Conservation (phyloP, 192 early-diverging fungal species). For the Jimgerdemannia flammicorona region DNA sequence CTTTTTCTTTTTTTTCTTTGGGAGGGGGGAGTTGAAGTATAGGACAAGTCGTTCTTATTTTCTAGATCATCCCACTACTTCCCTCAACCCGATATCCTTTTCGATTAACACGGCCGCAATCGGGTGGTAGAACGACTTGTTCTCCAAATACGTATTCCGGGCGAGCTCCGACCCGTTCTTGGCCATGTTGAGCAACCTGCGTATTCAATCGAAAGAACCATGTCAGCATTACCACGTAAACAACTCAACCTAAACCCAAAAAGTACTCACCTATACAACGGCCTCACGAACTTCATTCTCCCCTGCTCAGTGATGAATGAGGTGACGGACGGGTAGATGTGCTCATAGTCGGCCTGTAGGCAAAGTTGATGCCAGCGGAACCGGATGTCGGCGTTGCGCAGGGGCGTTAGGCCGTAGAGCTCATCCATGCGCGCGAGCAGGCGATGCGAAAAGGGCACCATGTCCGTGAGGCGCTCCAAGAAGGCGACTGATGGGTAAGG, state of each 20-base stretch:
- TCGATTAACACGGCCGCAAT: slow-evolving; percentile 88
- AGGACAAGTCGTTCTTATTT: too few species aligned
- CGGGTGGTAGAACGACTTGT: slow-evolving; percentile 88
- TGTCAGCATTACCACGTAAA: slow-evolving; percentile 1
- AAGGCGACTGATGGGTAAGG: slow-evolving; percentile 59
- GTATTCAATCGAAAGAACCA: not conserved
- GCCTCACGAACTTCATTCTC: slow-evolving; percentile 90
- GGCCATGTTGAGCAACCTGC: slow-evolving; percentile 52
- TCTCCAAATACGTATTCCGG: slow-evolving; percentile 68
- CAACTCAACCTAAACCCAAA: not conserved
- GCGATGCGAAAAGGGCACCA: slow-evolving; percentile 52
- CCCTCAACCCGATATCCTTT: slow-evolving; percentile 69
- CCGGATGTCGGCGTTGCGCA: slow-evolving; percentile 81
- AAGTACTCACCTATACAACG: slow-evolving; percentile 64
- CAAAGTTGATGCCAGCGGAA: slow-evolving; percentile 88
- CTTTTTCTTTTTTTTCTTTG: too few species aligned
- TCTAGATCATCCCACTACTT: not conserved
- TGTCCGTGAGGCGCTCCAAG: slow-evolving; percentile 69
- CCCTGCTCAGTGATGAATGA: slow-evolving; percentile 85
- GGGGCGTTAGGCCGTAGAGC: slow-evolving; percentile 63
- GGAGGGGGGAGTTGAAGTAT: too few species aligned
- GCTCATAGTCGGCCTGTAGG: slow-evolving; percentile 71
- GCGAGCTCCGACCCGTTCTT: slow-evolving; percentile 76
- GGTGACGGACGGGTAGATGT: slow-evolving; percentile 70
- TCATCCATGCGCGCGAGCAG: slow-evolving; percentile 67